A percentile compares a stretch with the other conserved stretches of the same genome.
phyloP scores from a whole-genome alignment of 2,329 filamentous ascomycete genomes.

The Torrubiella hemipterigena region DNA sequence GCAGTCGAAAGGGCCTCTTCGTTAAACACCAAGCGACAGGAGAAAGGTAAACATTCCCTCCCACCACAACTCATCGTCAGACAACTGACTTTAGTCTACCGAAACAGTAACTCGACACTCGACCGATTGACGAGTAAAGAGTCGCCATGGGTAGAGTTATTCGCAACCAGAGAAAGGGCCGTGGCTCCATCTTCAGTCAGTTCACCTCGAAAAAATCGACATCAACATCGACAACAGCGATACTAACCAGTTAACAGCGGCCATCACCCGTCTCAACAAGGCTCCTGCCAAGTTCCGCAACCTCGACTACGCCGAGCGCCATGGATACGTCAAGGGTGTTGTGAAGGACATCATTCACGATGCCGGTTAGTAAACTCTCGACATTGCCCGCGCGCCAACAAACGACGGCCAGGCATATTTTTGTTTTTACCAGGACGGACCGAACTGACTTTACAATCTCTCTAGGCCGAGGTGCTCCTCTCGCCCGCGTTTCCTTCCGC shows the following conservation, averaged over 20 bases:
- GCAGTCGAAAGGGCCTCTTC: slow-evolving; percentile 17
- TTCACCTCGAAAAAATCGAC: slow-evolving; percentile 11
- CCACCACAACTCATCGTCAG: slow-evolving; percentile 9
- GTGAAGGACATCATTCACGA: slow-evolving; percentile 99
- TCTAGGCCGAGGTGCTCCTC: slow-evolving; percentile 74
- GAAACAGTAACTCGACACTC: slow-evolving; percentile 17
- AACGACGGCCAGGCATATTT: no score
- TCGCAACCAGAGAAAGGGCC: slow-evolving; percentile 54
- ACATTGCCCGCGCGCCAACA: no score
- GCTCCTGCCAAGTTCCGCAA: slow-evolving; percentile 74
- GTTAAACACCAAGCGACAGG: slow-evolving; percentile 27
- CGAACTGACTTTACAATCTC: slow-evolving; percentile 14
- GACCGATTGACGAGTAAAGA: slow-evolving; percentile 20
- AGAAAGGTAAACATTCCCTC: slow-evolving; percentile 22
- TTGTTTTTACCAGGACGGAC: no score
- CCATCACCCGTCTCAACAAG: slow-evolving; percentile 89
- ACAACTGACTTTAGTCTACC: slow-evolving; percentile 16
- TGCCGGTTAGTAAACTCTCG: slow-evolving; percentile 62
- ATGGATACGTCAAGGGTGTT: slow-evolving; percentile 94
- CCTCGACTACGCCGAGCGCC: slow-evolving; percentile 92
- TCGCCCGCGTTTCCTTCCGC: slow-evolving; percentile 94
- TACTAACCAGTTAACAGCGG: slow-evolving; percentile 39
- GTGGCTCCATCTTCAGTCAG: slow-evolving; percentile 46
- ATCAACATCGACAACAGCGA: slow-evolving; percentile 10
- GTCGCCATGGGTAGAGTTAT: slow-evolving; percentile 46